Evolutionary conservation across 352 stramenopile genomes (phyloP).

Genomic region (Pythium phragmitis): DNA sequence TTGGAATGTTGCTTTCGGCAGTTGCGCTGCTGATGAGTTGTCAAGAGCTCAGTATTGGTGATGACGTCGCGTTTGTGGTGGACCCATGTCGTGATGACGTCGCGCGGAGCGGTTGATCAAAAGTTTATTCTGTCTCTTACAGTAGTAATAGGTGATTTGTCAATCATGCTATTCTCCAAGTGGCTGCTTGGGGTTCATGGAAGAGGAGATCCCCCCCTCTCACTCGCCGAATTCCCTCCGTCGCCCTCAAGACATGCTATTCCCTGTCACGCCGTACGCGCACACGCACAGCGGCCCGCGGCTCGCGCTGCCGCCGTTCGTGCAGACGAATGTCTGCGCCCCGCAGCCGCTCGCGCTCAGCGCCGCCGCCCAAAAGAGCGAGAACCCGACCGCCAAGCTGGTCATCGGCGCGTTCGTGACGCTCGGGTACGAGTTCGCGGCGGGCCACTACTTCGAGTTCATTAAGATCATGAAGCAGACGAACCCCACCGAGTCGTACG

Average conservation of each 20-base stretch:
- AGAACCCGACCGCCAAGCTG: conserved; percentile 77
- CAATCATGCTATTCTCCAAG: conserved; percentile 3
- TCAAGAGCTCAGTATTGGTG: not conserved
- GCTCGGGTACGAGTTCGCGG: conserved; percentile 84
- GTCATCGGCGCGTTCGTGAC: conserved; percentile 84
- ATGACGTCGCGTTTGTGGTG: conserved; percentile 18
- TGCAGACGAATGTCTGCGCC: conserved; percentile 13
- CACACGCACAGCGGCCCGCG: not conserved
- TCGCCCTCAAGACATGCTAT: conserved; percentile 9
- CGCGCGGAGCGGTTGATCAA: not conserved
- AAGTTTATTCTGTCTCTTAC: conserved; percentile 22
- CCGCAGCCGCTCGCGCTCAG: conserved; percentile 30
- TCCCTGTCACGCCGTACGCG: conserved; percentile 10
- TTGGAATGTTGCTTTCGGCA: not conserved
- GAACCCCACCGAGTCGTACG: conserved; percentile 77
- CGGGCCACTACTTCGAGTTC: conserved; percentile 93
- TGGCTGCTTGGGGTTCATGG: not conserved
- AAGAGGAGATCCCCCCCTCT: not conserved
- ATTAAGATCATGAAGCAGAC: conserved; percentile 95
- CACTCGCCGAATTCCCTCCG: conserved; percentile 22
- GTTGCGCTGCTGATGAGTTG: not conserved
- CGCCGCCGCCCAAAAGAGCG: conserved; percentile 24
- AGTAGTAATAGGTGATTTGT: conserved; percentile 19
- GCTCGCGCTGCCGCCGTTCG: conserved; percentile 5
- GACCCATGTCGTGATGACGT: conserved; percentile 25